Percentiles rank a stretch among this genome's conserved stretches.
These are phyloP conservation scores for Globisporangium takayamanum DNA, from an alignment of 352 stramenopile genomes.

Conservation along the genomic window DNA sequence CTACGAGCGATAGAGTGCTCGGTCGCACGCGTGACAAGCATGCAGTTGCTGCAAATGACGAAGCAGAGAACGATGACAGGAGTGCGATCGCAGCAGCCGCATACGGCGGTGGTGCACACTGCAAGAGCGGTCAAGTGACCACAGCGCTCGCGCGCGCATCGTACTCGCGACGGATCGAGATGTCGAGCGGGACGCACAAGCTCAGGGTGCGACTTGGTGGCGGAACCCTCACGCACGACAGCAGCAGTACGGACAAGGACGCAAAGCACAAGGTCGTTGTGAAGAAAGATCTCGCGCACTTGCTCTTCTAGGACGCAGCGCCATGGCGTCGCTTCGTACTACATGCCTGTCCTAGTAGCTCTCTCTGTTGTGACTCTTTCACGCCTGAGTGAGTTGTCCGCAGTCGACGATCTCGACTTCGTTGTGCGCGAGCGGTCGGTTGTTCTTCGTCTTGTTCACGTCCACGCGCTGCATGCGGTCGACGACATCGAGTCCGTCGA, in stretches of 20 bases:
- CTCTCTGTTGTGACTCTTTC: background rate
- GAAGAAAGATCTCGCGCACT: slow-evolving; percentile 55
- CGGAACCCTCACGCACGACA: slow-evolving; percentile 16
- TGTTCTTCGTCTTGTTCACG: slow-evolving; percentile 41
- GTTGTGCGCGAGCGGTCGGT: slow-evolving; percentile 40
- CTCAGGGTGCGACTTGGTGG: slow-evolving; percentile 41
- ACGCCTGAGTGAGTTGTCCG: slow-evolving; percentile 30
- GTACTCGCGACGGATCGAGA: slow-evolving; percentile 33
- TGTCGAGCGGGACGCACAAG: slow-evolving; percentile 49
- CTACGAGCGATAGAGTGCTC: background rate
- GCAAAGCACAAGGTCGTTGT: slow-evolving; percentile 55
- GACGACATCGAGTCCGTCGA: slow-evolving; percentile 73
- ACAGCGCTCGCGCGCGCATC: slow-evolving; percentile 29
- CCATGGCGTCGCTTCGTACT: background rate
- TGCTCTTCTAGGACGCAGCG: slow-evolving; percentile 34
- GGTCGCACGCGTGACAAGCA: background rate
- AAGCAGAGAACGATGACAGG: slow-evolving; percentile 4
- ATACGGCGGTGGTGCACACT: slow-evolving; percentile 41
- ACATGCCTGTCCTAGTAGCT: background rate
- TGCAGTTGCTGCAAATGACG: background rate
- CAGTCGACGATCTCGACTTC: slow-evolving; percentile 64
- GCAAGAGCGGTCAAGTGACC: slow-evolving; percentile 25
- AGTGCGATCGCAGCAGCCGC: slow-evolving; percentile 19
- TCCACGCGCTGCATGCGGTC: slow-evolving; percentile 62
- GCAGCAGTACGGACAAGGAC: slow-evolving; percentile 15